Percentiles rank a stretch among this genome's conserved stretches.
Evolutionary conservation across 371 early-diverging fungal species (phyloP).

Genomic region (Smittium culicis): DNA sequence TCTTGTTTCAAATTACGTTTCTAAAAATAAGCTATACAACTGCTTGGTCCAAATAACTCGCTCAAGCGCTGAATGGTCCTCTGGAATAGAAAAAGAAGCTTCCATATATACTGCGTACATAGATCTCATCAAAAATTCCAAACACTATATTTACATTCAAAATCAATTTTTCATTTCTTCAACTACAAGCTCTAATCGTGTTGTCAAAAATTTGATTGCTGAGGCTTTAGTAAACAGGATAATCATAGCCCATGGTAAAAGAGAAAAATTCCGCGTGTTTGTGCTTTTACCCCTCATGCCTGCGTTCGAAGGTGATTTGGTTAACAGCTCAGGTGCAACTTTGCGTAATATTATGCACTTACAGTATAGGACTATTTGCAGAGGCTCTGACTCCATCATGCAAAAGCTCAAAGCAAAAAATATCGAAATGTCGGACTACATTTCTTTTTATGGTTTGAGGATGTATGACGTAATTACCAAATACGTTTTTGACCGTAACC

Average conservation of each 20-base stretch:
- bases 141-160: conserved; percentile 87
- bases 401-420: conserved; percentile 45
- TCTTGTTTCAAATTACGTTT: no score
- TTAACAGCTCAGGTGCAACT: conserved; percentile 58
- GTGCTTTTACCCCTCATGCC: conserved; percentile 88
- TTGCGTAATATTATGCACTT: conserved; percentile 70
- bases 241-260: conserved; percentile 50
- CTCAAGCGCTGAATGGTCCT: conserved; percentile 52
- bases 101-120: conserved; percentile 79
- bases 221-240: conserved; percentile 67
- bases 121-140: conserved; percentile 49
- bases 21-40: conserved; percentile 26
- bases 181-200: conserved; percentile 41
- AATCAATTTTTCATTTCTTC: conserved; percentile 86
- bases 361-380: conserved; percentile 67
- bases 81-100: conserved; percentile 46
- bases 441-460: conserved; percentile 61
- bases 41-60: conserved; percentile 56
- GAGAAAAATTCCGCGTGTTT: conserved; percentile 65
- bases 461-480: conserved; percentile 43
- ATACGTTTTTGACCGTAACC: conserved; percentile 15
- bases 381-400: conserved; percentile 57
- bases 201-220: conserved; percentile 63
- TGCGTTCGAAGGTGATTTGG: conserved; percentile 74
- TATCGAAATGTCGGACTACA: conserved; percentile 55